Evolutionary conservation across 2,329 filamentous ascomycete genomes (phyloP).

Genomic region (Ophiocordyceps camponoti-saundersi): DNA sequence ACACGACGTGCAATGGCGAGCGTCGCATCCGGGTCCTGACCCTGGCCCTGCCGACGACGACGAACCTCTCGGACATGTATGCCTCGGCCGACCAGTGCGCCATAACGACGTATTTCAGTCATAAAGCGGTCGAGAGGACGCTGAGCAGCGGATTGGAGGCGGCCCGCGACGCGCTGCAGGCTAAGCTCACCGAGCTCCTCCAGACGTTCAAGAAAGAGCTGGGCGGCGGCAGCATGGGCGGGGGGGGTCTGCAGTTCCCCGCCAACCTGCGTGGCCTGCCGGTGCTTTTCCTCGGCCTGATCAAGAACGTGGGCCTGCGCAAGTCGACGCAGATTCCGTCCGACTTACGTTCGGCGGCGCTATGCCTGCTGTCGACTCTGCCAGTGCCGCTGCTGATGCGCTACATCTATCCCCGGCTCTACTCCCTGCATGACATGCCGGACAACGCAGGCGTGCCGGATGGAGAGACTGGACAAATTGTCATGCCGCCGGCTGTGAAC

Average conservation of each 20-base stretch:
- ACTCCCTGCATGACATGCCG: conserved; percentile 91
- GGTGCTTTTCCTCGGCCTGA: conserved; percentile 79
- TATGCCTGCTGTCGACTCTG: conserved; percentile 86
- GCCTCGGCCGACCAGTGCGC: conserved; percentile 89
- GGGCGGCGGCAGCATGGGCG: conserved; percentile 87
- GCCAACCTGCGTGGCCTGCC: conserved; percentile 80
- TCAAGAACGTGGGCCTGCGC: conserved; percentile 87
- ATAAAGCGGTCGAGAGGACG: conserved; percentile 89
- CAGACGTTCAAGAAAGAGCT: conserved; percentile 96
- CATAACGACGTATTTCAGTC: conserved; percentile 84
- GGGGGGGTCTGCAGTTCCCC: conserved; percentile 85
- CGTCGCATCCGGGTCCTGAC: conserved; percentile 90
- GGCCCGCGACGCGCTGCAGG: conserved; percentile 76
- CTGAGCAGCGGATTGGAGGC: conserved; percentile 77
- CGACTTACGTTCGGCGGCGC: conserved; percentile 80
- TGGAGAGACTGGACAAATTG: conserved; percentile 70
- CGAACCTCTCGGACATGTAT: conserved; percentile 78
- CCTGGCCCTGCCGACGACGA: conserved; percentile 79
- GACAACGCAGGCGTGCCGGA: conserved; percentile 80
- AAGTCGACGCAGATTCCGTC: conserved; percentile 89
- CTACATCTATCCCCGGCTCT: conserved; percentile 76
- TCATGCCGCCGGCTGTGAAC: conserved; percentile 71
- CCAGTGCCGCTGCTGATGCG: conserved; percentile 81
- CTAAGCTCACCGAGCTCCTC: conserved; percentile 81
- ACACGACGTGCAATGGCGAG: conserved; percentile 96